These are phyloP conservation scores for Tetrapyrgos nigripes DNA, from an alignment of 1,284 basidiomycete genomes.

Conservation along the genomic window DNA sequence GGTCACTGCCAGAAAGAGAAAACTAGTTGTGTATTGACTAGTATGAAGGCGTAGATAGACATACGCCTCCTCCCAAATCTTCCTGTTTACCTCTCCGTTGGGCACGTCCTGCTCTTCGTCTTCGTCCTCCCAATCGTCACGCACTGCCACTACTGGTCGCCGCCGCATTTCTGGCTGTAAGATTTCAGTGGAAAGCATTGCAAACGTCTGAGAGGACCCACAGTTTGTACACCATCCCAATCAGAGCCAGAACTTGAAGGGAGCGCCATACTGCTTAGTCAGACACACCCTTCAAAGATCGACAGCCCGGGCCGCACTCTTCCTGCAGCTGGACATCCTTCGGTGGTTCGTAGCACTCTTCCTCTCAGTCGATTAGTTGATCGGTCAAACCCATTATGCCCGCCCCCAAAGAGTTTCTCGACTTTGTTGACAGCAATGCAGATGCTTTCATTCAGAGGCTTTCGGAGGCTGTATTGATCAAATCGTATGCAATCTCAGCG, in stretches of 20 bases:
- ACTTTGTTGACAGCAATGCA: constrained; percentile 73
- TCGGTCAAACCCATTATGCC: constrained; percentile 40
- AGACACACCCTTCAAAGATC: neutral
- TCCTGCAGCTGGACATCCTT: neutral
- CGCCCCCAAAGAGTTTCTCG: constrained; percentile 50
- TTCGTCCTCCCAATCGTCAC: constrained; percentile 40
- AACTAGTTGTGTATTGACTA: constrained; percentile 2
- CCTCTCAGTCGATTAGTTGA: too few species aligned
- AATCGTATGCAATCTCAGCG: constrained; percentile 63
- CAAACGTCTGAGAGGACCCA: neutral
- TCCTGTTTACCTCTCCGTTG: constrained; percentile 40
- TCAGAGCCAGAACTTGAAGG: neutral
- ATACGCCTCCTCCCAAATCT: constrained; percentile 53
- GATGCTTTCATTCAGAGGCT: constrained; percentile 81
- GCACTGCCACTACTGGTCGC: constrained; percentile 11
- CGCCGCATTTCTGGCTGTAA: neutral
- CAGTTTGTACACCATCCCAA: constrained; percentile 9
- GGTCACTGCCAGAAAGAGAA: constrained; percentile 37
- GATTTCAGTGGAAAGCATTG: neutral
- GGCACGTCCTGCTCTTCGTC: constrained; percentile 36
- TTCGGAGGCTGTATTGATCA: constrained; percentile 86
- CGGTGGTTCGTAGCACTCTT: neutral
- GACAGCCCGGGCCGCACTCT: neutral
- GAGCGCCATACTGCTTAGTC: neutral
- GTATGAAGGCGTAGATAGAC: constrained; percentile 21